A percentile compares a stretch with the other conserved stretches of the same genome.
Evolutionary conservation across 768 basidiomycete species (phyloP).

Genomic region (Hebeloma cylindrosporum): DNA sequence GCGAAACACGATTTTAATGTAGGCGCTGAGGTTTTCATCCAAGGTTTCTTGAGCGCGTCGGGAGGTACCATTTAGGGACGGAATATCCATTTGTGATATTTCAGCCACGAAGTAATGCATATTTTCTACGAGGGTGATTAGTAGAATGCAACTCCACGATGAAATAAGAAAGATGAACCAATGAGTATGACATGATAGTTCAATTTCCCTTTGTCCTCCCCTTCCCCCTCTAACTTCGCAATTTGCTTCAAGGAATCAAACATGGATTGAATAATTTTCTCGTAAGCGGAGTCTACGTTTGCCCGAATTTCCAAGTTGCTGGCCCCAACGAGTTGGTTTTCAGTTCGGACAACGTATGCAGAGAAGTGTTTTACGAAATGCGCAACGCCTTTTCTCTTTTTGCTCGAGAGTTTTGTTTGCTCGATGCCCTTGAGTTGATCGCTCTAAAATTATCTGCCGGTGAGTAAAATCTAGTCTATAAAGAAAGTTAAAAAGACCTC

Average conservation of each 20-base stretch:
- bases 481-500: conserved; percentile 25
- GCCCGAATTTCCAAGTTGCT: conserved; percentile 76
- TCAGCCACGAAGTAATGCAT: conserved; percentile 94
- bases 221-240: conserved; percentile 92
- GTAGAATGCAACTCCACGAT: neutral
- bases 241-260: conserved; percentile 93
- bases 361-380: conserved; percentile 95
- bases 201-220: conserved; percentile 94
- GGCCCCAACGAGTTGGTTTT: conserved; percentile 77
- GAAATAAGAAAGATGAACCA: conserved; percentile 50
- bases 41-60: conserved; percentile 80
- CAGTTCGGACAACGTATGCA: conserved; percentile 78
- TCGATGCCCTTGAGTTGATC: conserved; percentile 89
- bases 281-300: conserved; percentile 80
- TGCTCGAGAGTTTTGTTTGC: conserved; percentile 86
- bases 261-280: conserved; percentile 85
- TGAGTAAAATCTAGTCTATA: conserved; percentile 1
- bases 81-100: conserved; percentile 65
- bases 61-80: conserved; percentile 61
- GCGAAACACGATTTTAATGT: conserved; percentile 84
- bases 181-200: conserved; percentile 96
- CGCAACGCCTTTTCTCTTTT: conserved; percentile 89
- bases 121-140: conserved; percentile 62
- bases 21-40: conserved; percentile 84
- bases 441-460: conserved; percentile 45